Evolutionary conservation across 2,329 filamentous ascomycete species (phyloP).

Genomic region (Thermoascus crustaceus): DNA sequence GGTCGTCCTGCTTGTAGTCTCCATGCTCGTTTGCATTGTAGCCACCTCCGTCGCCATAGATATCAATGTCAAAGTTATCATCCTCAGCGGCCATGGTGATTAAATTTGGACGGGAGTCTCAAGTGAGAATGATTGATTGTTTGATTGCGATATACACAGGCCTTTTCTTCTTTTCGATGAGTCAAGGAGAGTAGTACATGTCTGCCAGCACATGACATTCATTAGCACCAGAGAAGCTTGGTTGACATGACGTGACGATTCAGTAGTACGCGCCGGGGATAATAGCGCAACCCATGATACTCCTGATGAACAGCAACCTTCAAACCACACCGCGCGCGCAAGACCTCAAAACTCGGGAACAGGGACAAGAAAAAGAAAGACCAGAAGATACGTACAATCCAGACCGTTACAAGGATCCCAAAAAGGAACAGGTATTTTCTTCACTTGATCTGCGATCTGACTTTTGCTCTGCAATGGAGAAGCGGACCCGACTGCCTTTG

Average conservation of each 20-base stretch:
- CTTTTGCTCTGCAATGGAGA: slow-evolving; percentile 13
- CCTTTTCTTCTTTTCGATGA: slow-evolving; percentile 20
- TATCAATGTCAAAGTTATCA: slow-evolving; percentile 64
- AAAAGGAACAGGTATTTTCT: slow-evolving; percentile 6
- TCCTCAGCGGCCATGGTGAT: slow-evolving; percentile 48
- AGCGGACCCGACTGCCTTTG: slow-evolving; percentile 15
- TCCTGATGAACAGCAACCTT: not conserved
- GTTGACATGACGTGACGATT: slow-evolving; percentile 4
- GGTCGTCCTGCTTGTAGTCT: slow-evolving; percentile 33
- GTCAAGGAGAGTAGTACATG: slow-evolving; percentile 37
- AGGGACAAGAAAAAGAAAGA: slow-evolving; percentile 15
- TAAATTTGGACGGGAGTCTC: slow-evolving; percentile 20
- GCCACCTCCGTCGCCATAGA: slow-evolving; percentile 54
- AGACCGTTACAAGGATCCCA: slow-evolving; percentile 18
- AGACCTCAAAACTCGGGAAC: slow-evolving; percentile 7
- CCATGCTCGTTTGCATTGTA: slow-evolving; percentile 42
- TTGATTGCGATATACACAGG: slow-evolving; percentile 33
- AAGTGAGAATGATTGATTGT: slow-evolving; percentile 26
- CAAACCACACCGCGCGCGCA: slow-evolving; percentile 8
- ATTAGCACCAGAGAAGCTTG: slow-evolving; percentile 27
- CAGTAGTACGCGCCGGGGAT: slow-evolving; percentile 5
- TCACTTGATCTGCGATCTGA: slow-evolving; percentile 6
- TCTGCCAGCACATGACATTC: slow-evolving; percentile 28
- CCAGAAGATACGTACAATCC: slow-evolving; percentile 35
- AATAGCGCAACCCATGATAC: slow-evolving; percentile 6